phyloP scores from a whole-genome alignment of 371 early-diverging fungal species.

The Funneliformis caledonium region DNA sequence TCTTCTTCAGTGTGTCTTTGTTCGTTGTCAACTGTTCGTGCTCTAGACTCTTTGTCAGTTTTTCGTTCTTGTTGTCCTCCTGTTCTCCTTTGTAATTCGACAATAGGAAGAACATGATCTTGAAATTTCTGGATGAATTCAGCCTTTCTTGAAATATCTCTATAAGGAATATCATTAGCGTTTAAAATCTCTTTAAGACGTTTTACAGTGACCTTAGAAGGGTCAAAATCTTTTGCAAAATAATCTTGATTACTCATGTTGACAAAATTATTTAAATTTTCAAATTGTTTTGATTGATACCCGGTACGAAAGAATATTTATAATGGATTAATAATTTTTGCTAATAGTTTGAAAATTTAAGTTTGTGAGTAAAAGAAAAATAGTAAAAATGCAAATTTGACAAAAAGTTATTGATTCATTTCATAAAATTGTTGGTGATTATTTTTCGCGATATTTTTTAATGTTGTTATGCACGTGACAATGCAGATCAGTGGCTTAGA shows the following conservation, averaged over 20 bases:
- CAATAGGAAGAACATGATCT: not conserved
- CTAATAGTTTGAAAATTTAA: not conserved
- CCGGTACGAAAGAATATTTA: too few species aligned
- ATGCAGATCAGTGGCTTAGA: too few species aligned
- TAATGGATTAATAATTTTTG: too few species aligned
- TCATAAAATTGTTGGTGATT: not conserved
- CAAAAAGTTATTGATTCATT: too few species aligned
- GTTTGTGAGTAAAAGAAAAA: not conserved
- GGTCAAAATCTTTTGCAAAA: not conserved
- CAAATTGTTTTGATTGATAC: too few species aligned
- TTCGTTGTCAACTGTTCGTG: not conserved
- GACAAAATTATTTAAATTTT: not conserved
- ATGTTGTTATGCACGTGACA: too few species aligned
- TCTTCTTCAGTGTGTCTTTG: not conserved
- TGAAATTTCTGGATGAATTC: not conserved
- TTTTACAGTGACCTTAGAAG: not conserved
- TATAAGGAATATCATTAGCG: not conserved
- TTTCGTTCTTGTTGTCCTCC: not conserved
- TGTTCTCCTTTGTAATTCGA: not conserved
- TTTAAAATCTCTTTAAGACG: not conserved
- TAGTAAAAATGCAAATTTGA: not conserved
- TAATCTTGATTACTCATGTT: not conserved
- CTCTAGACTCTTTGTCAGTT: not conserved
- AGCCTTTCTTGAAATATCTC: not conserved
- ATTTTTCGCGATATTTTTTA: not conserved